phyloP scores from a whole-genome alignment of 192 early-diverging fungal genomes.

The Rhizoclosmatium globosum region DNA sequence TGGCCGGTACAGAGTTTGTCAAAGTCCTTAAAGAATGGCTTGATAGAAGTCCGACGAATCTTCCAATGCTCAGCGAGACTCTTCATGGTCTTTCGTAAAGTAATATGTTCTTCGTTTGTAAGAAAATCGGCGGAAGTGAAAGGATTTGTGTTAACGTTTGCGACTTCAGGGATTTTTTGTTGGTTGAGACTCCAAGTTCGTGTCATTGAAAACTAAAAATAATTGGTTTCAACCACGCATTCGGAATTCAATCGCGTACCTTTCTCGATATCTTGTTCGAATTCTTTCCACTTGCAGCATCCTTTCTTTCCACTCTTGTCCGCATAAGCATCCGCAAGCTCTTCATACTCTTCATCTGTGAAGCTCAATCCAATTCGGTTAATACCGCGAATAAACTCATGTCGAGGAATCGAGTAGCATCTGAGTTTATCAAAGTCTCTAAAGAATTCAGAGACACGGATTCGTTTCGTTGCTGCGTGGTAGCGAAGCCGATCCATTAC shows the following conservation, averaged over 20 bases:
- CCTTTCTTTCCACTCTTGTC: constrained; percentile 38
- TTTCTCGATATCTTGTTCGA: constrained; percentile 56
- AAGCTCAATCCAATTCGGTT: constrained; percentile 52
- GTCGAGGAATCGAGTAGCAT: constrained; percentile 52
- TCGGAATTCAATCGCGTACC: constrained; percentile 35
- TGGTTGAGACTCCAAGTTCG: constrained; percentile 52
- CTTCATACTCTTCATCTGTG: constrained; percentile 46
- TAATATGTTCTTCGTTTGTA: constrained; percentile 37
- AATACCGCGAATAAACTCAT: constrained; percentile 64
- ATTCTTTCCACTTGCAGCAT: constrained; percentile 57
- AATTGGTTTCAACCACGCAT: not conserved
- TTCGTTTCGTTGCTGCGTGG: constrained; percentile 51
- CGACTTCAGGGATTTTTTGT: constrained; percentile 35
- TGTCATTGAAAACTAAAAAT: constrained; percentile 55
- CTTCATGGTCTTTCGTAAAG: constrained; percentile 42
- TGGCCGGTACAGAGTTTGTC: constrained; percentile 64
- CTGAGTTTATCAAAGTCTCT: constrained; percentile 65
- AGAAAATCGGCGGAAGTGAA: constrained; percentile 43
- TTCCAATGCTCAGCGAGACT: constrained; percentile 51
- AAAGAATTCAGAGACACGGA: constrained; percentile 64
- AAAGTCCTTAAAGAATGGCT: constrained; percentile 67
- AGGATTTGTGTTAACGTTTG: constrained; percentile 35
- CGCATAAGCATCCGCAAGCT: constrained; percentile 50
- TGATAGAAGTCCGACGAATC: constrained; percentile 55
- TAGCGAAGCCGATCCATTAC: constrained; percentile 44